Evolutionary conservation across 2,329 filamentous ascomycete genomes (phyloP).

Genomic region (Fusarium aywerte): DNA sequence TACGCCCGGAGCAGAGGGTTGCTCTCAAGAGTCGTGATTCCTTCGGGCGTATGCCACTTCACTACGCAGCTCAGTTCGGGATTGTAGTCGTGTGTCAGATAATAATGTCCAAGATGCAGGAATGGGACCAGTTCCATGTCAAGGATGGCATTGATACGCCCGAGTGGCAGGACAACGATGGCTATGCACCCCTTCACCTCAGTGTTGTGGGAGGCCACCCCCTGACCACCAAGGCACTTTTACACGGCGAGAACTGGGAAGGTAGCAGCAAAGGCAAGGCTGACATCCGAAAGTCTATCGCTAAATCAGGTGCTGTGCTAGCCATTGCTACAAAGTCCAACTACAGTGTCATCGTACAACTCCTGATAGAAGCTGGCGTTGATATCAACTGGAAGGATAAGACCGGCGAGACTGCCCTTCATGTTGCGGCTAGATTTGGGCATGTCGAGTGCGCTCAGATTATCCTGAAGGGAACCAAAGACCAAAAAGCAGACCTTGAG

Average conservation of each 20-base stretch:
- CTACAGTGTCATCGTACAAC: constrained; percentile 82
- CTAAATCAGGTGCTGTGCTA: constrained; percentile 87
- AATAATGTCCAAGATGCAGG: constrained; percentile 87
- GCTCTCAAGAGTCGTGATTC: constrained; percentile 77
- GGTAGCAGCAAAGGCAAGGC: constrained; percentile 70
- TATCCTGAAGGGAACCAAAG: constrained; percentile 74
- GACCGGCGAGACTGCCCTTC: constrained; percentile 89
- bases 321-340: constrained; percentile 90
- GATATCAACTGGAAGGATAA: constrained; percentile 94
- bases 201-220: constrained; percentile 92
- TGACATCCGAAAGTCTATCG: constrained; percentile 73
- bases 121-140: constrained; percentile 88
- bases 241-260: constrained; percentile 83
- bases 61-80: constrained; percentile 95
- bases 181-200: constrained; percentile 89
- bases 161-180: constrained; percentile 92
- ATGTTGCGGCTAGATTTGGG: constrained; percentile 90
- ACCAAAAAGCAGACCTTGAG: constrained; percentile 80
- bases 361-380: constrained; percentile 89
- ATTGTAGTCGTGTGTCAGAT: constrained; percentile 90
- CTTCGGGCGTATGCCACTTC: constrained; percentile 85
- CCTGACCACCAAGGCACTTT: constrained; percentile 81
- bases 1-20: constrained; percentile 73
- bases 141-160: constrained; percentile 86
- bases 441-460: constrained; percentile 82